Base-by-base conservation (phyloP, 2,329 filamentous ascomycete genomes). In the Colletotrichum neosansevieriae region DNA sequence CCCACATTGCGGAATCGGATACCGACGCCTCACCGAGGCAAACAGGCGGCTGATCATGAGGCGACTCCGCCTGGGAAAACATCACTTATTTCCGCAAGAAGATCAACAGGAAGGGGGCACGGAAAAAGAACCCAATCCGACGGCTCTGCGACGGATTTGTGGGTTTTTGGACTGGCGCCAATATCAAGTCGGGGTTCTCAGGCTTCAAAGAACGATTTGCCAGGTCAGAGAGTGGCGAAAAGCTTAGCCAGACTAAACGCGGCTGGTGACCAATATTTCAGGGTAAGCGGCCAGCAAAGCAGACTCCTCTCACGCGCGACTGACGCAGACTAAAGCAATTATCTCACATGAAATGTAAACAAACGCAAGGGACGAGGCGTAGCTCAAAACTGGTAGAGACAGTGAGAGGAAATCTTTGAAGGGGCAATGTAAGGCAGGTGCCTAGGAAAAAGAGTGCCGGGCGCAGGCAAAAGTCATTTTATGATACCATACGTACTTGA, bases 241-340 rank as follows among this genome's bases (percentile, higher is more conserved):
- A 58, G 45, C 32, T 38, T 67, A 51, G 45, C 13, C 1, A 64
- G 24, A 17, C 36, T 64, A 21, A 53, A 53, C 6, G 32, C 45
- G 13, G 45, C 53, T 15, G 60, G 60, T 32, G 53, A 68, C 29
- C 6, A 19, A 13, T 58, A 64, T 19, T 68, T 64, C 21, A 63
- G 42, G 32, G 56, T 58, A 44, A 45, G 36, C 13, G 29, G 29
- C 40, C 9, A 13, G 32, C 40, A 34, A 10, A 21, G 29, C 21
- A 47, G n/a, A n/a, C 21, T 32, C 45, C 24, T 3, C 42, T 11
- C 9, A 21, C 3, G n/a, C 12, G 36, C 13, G 15, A 32, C 58
- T 53, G 15, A 61, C n/a, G 21, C 9, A 9, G 24, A 21, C 10
- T 6, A 29, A 15, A 50, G 58, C 58, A 60, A 32, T 2, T 51